Evolutionary conservation across 257 asterid genomes (phyloP), one percentile per base, ranked within the genome.

Genomic region (Capsicum chinense): DNA sequence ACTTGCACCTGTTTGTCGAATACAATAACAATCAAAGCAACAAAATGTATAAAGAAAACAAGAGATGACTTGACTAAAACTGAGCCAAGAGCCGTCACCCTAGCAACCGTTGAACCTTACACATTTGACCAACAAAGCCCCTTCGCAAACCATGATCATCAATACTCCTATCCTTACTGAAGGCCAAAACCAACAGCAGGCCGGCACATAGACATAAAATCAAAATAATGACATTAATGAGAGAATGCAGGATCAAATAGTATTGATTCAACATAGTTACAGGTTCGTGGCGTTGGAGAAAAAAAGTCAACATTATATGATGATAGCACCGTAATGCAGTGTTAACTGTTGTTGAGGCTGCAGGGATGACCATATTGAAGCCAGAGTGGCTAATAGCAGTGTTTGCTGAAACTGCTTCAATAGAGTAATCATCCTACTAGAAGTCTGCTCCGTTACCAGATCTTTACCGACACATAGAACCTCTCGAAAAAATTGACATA

Each of bases 401-500:
- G 99, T 94, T 84, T 95, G 99, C 78, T 94, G 98, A 81, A 95
- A 92, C 88, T 95, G 99, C 90, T 92, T 91, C 92, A 95, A 90
- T 81, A 95, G 87, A 88, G 86, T 95, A 42, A 95, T 87, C 98
- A 95, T 95, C 84, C 98, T 87, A 73, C 95, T 88, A 13, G 91
- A 90, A 14, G 98, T 95, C 88, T 94, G 97, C 76, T 95, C 97
- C 0, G 97, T 90, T 48, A 95, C 99, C 78, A 95, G 97, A 84
- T 95, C 99, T 87, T 92, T 94, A 82, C 97, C 97, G 0, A 94
- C 94, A 90, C 95, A 91, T 39, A 95, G 87, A 87, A 94, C 93
- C 99, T 95, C 88, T 80, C 87, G 42, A 56, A 58, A 17, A 74
- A 83, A 48, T 37, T 37, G 42, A 37, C 2, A 37, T 37, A 37